Base-by-base conservation (phyloP, 2,329 filamentous ascomycete genomes). In the Alternaria sp. region DNA sequence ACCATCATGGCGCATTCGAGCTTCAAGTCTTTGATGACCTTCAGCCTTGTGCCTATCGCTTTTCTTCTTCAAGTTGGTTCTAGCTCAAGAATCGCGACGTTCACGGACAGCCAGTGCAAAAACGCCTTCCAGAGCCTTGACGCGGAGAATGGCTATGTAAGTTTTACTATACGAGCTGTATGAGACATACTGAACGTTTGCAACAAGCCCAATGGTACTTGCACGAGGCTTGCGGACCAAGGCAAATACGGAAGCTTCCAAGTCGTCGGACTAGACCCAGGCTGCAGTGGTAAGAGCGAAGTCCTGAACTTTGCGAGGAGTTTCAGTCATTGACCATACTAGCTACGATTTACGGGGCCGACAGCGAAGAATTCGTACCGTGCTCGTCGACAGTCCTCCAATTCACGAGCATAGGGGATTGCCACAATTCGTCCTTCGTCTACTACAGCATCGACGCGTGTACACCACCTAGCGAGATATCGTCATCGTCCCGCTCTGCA, bases 341-440 rank as follows among this genome's bases (percentile, higher is more conserved):
- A 58, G 56, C 56, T 5, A 58, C 56, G 1, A 58, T 58, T 6
- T 58, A 58, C 21, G 56, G 56, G 3, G 15, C 46, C 23, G 47
- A 58, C 5, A 44, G 32, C 46, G 47, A 51, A 50, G 30, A 44
- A 7, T 58, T 43, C 4, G 47, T 52, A 4, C 56, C 56, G 5
- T 58, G 56, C 46, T 58, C 56, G 1, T 58, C 56, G n/a, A 58
- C 56, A 25, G 19, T 44, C 25, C 56, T 58, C 13, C 46, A 58
- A 15, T 60, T 60, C 51, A 51, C 43, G 5, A 25, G 40, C 26
- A 28, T 60, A 40, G 57, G 40, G 6, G 17, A 40, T 6, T 60
- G 57, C 23, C 54, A 60, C 26, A 60, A 60, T 17, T 25, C 57
- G n/a, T 60, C 57, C 28, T 60, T 51, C 21, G 57, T 60, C 11